Conservation (phyloP, 1,284 basidiomycete genomes). For the Caloboletus firmus region DNA sequence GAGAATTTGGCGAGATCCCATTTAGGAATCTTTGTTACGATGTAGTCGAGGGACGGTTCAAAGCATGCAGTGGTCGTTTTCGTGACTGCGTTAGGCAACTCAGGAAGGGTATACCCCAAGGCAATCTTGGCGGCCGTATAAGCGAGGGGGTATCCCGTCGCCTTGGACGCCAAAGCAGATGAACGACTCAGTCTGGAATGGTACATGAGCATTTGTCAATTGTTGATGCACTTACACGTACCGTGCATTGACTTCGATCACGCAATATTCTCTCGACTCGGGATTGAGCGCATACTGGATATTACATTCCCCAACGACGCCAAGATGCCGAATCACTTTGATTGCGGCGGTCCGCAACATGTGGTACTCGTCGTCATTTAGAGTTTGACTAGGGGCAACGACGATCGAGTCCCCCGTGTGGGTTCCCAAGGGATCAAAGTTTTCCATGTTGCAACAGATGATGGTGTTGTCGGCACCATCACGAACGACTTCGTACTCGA, state of each 20-base stretch:
- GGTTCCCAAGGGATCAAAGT: slow-evolving; percentile 98
- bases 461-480: slow-evolving; percentile 96
- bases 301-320: slow-evolving; percentile 98
- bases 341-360: slow-evolving; percentile 98
- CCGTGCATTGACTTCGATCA: slow-evolving; percentile 98
- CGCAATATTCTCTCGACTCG: slow-evolving; percentile 90
- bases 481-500: slow-evolving; percentile 99
- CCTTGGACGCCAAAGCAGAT: slow-evolving; percentile 95
- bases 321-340: slow-evolving; percentile 96
- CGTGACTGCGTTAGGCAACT: slow-evolving; percentile 98
- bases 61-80: slow-evolving; percentile 99
- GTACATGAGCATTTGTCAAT: slow-evolving; percentile 2
- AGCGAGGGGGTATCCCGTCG: slow-evolving; percentile 97
- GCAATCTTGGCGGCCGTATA: slow-evolving; percentile 99
- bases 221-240: slow-evolving; percentile 35
- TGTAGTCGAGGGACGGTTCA: slow-evolving; percentile 99
- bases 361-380: slow-evolving; percentile 98
- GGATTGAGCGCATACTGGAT: slow-evolving; percentile 99
- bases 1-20: slow-evolving; percentile 99
- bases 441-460: slow-evolving; percentile 98
- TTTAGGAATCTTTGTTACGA: slow-evolving; percentile 99
- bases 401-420: slow-evolving; percentile 99
- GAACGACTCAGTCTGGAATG: slow-evolving; percentile 55
- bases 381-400: slow-evolving; percentile 96
- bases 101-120: slow-evolving; percentile 96